Evolutionary conservation across 495 filamentous ascomycete species (phyloP).

Genomic region (Hyaloscypha bicolor): DNA sequence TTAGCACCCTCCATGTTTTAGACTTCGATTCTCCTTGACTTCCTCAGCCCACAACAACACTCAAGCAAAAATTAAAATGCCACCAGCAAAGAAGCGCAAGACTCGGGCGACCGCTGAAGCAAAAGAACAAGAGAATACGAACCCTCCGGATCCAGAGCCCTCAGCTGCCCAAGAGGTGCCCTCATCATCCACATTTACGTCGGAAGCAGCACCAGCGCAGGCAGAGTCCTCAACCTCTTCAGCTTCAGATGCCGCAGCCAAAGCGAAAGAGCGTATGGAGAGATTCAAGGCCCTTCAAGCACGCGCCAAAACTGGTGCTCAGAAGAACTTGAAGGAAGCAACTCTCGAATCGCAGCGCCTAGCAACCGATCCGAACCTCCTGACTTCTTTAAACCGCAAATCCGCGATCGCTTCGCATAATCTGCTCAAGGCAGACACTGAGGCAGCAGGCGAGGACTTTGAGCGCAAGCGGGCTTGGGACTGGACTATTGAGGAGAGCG

Average conservation of each 20-base stretch:
- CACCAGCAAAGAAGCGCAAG: constrained; percentile 54
- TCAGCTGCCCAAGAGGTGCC: constrained; percentile 20
- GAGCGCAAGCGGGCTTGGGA: constrained; percentile 98
- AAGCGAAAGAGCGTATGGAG: constrained; percentile 59
- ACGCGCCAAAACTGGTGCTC: constrained; percentile 76
- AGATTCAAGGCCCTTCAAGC: constrained; percentile 86
- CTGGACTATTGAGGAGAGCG: constrained; percentile 92
- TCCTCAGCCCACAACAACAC: neutral
- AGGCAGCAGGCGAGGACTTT: constrained; percentile 85
- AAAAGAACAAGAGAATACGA: constrained; percentile 24
- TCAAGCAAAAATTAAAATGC: constrained; percentile 31
- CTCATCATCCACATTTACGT: neutral
- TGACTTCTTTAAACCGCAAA: constrained; percentile 74
- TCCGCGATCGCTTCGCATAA: constrained; percentile 89
- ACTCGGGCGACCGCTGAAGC: constrained; percentile 35
- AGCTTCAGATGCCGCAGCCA: constrained; percentile 43
- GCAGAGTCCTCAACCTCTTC: constrained; percentile 20
- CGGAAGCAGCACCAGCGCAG: constrained; percentile 2
- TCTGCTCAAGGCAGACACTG: constrained; percentile 86
- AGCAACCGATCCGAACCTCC: constrained; percentile 70
- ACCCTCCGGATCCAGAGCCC: constrained; percentile 15
- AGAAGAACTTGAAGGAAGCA: constrained; percentile 82
- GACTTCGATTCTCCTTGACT: too few relatives aligned
- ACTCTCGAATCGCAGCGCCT: constrained; percentile 80
- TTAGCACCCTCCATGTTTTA: too few relatives aligned